Percentiles rank a stretch among this genome's conserved stretches.
phyloP scores from a whole-genome alignment of 2,329 filamentous ascomycete species.

The Ascochyta fabae region DNA sequence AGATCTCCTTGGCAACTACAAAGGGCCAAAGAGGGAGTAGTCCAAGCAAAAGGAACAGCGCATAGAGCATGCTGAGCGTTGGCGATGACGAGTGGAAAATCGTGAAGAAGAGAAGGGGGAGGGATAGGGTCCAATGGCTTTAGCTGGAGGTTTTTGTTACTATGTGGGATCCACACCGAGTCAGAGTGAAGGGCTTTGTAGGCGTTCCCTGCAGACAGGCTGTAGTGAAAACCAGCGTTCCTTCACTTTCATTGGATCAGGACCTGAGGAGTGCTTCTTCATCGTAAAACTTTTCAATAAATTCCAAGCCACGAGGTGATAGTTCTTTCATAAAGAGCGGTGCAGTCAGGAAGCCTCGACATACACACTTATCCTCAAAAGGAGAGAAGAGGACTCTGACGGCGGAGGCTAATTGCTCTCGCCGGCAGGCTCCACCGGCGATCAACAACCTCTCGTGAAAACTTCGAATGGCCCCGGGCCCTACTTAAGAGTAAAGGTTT shows the following conservation, averaged over 20 bases:
- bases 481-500: constrained; percentile 1
- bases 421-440: neutral
- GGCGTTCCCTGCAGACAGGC: too few relatives aligned
- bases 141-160: neutral
- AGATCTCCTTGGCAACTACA: neutral
- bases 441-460: too few relatives aligned
- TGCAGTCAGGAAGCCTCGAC: too few relatives aligned
- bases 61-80: neutral
- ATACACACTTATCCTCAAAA: too few relatives aligned
- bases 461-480: neutral
- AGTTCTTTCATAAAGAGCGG: too few relatives aligned
- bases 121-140: neutral
- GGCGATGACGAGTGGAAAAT: neutral
- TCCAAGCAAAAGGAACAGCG: neutral
- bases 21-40: neutral
- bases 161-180: neutral
- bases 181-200: neutral
- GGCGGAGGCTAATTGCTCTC: too few relatives aligned
- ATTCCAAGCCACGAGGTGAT: too few relatives aligned
- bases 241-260: neutral
- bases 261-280: neutral
- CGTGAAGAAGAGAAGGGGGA: neutral
- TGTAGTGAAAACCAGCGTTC: neutral
- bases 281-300: neutral
- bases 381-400: too few relatives aligned